Evolutionary conservation across 2,329 filamentous ascomycete species (phyloP).

Genomic region (Ophiostoma australiae): DNA sequence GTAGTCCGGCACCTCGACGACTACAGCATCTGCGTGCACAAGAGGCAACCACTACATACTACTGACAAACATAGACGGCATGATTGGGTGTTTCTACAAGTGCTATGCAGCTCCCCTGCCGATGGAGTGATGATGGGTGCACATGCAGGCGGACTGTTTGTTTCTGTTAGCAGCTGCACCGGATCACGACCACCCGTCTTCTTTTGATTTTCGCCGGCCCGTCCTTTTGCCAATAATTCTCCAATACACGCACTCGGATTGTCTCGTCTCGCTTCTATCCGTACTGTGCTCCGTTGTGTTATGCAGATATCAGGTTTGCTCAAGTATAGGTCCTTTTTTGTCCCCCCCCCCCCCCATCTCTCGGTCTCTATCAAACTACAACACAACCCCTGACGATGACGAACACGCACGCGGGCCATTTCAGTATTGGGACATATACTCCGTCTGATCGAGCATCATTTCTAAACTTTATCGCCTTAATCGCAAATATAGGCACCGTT

Average conservation of each 20-base stretch:
- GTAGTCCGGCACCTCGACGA: not conserved
- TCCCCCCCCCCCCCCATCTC: not conserved
- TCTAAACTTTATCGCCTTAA: not conserved
- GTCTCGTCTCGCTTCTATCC: not conserved
- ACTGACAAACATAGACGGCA: not conserved
- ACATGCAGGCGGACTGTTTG: not conserved
- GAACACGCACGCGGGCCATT: constrained; percentile 11
- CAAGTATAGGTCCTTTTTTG: not conserved
- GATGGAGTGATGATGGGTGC: not conserved
- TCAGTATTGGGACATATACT: constrained; percentile 1
- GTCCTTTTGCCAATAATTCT: not conserved
- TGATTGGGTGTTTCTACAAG: not conserved
- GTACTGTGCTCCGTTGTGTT: not conserved
- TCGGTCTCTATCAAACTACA: not conserved
- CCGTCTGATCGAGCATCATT: constrained; percentile 1
- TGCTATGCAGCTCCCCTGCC: not conserved
- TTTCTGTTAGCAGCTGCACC: not conserved
- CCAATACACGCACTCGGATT: not conserved
- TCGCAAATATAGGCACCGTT: not conserved
- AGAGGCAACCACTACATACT: too few species aligned
- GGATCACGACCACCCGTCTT: not conserved
- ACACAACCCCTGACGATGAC: not conserved
- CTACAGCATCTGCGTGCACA: not conserved
- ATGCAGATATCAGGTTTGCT: not conserved
- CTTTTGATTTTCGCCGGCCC: not conserved